These are phyloP conservation scores for Pseudogymnoascus sp. DNA, from an alignment of 2,329 filamentous ascomycete species.

Conservation along the genomic window DNA sequence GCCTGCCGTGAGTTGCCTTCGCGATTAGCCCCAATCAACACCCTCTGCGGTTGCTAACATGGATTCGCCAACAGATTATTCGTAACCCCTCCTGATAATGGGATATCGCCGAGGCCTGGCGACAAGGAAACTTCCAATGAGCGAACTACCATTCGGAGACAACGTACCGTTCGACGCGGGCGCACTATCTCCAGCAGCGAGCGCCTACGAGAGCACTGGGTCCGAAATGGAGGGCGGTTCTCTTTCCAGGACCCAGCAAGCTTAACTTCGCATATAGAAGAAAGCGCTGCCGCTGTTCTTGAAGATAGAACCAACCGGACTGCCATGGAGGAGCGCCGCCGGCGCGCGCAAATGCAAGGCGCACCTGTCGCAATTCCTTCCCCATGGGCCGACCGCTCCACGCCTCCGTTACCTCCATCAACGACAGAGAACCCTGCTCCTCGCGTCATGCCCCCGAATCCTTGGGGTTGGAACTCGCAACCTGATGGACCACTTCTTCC, in stretches of 20 bases:
- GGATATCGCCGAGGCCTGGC: slow-evolving; percentile 20
- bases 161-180: not conserved
- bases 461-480: slow-evolving; percentile 1
- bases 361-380: not conserved
- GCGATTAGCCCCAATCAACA: slow-evolving; percentile 7
- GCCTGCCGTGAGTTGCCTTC: not conserved
- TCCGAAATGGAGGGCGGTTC: not conserved
- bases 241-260: not conserved
- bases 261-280: not conserved
- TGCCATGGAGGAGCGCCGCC: not conserved
- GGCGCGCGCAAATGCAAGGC: not conserved
- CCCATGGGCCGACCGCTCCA: not conserved
- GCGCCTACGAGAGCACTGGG: slow-evolving; percentile 5
- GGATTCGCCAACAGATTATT: slow-evolving; percentile 23
- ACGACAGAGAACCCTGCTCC: not conserved
- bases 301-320: not conserved
- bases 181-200: not conserved
- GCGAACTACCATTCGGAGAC: slow-evolving; percentile 27
- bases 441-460: slow-evolving; percentile 1
- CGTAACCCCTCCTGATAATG: slow-evolving; percentile 25
- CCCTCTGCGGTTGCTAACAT: not conserved
- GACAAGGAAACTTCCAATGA: slow-evolving; percentile 24
- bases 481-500: not conserved
- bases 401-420: not conserved
- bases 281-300: not conserved